phyloP scores from a whole-genome alignment of 495 filamentous ascomycete genomes.

The Polyplosphaeria fusca region DNA sequence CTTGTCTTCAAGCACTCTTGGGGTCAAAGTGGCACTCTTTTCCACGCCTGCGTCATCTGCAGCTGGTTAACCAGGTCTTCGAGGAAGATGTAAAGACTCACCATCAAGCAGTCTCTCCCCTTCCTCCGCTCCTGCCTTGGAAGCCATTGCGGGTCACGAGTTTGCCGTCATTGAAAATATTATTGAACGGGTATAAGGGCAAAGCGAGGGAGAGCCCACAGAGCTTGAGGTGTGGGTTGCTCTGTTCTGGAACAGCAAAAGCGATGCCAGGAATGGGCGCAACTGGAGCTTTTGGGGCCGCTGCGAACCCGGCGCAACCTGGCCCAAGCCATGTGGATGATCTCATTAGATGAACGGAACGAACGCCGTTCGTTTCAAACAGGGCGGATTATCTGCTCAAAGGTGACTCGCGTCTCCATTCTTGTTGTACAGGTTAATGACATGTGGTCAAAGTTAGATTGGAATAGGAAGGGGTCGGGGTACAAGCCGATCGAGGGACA shows the following conservation, averaged over 20 bases:
- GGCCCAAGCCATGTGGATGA: neutral
- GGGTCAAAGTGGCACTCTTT: conserved; percentile 1
- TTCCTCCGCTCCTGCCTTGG: conserved; percentile 2
- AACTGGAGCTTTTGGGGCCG: conserved; percentile 8
- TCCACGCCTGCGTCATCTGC: neutral
- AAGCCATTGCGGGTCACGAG: conserved; percentile 1
- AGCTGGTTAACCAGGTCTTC: too few species aligned
- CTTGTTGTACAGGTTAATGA: conserved; percentile 17
- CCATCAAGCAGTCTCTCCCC: conserved; percentile 20
- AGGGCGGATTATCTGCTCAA: conserved; percentile 2
- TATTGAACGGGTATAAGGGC: too few species aligned
- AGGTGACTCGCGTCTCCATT: neutral
- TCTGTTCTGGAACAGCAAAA: too few species aligned
- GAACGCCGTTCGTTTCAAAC: neutral
- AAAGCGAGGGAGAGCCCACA: too few species aligned
- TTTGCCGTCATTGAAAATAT: too few species aligned
- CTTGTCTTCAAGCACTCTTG: conserved; percentile 5
- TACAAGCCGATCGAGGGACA: conserved; percentile 6
- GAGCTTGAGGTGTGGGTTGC: too few species aligned
- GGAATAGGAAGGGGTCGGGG: conserved; percentile 10
- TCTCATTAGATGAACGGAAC: conserved; percentile 11
- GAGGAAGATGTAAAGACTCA: neutral
- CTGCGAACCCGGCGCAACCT: neutral
- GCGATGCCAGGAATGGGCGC: too few species aligned
- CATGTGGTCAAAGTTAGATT: conserved; percentile 12